phyloP scores from a whole-genome alignment of 768 basidiomycete species.

The Albatrellus ellisii region DNA sequence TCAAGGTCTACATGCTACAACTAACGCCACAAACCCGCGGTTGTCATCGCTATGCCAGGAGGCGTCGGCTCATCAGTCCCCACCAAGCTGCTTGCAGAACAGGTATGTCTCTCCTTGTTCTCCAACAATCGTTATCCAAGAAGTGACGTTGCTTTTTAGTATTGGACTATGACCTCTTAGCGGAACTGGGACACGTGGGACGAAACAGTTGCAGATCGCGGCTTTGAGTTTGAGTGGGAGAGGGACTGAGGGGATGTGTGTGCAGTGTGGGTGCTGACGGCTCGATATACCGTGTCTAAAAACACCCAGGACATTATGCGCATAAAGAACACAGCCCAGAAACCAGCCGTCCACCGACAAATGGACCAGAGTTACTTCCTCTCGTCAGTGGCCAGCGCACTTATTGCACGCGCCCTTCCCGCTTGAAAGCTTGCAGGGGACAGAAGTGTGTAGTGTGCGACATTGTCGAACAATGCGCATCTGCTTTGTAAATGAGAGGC shows the following conservation, averaged over 20 bases:
- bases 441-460: constrained; percentile 60
- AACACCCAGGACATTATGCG: constrained; percentile 69
- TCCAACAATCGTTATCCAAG: background rate
- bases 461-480: constrained; percentile 83
- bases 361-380: constrained; percentile 95
- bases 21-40: constrained; percentile 24
- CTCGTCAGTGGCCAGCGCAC: constrained; percentile 50
- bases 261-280: constrained; percentile 61
- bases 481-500: constrained; percentile 84
- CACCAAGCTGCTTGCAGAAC: constrained; percentile 58
- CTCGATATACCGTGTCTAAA: constrained; percentile 59
- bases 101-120: constrained; percentile 40
- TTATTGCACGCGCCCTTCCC: constrained; percentile 71
- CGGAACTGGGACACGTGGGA: constrained; percentile 89
- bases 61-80: constrained; percentile 92
- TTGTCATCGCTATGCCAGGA: constrained; percentile 88
- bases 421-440: constrained; percentile 51
- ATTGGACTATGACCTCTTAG: constrained; percentile 66
- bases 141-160: background rate
- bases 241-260: constrained; percentile 91
- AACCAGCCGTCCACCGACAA: constrained; percentile 29
- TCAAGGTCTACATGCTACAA: background rate
- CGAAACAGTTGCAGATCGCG: constrained; percentile 63
- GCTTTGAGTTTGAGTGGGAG: constrained; percentile 96
- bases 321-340: constrained; percentile 33